Evolutionary conservation across 176 grass and related monocot species (phyloP), one percentile per base, ranked within the genome.

Genomic region (Bothriochloa decipiens): DNA sequence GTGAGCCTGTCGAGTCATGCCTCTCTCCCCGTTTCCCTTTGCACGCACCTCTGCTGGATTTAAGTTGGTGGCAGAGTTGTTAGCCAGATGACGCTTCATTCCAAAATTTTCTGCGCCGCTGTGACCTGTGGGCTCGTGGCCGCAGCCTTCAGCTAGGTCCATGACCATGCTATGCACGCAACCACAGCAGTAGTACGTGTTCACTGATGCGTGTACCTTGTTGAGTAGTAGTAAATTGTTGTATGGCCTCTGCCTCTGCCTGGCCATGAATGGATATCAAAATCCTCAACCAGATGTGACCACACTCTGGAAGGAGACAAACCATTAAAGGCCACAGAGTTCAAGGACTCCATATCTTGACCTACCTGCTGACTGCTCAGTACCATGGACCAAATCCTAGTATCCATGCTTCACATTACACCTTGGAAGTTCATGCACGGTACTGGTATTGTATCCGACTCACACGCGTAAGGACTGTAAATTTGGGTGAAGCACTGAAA

Each of bases 271-370:
- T 87, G 81, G 81, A 78, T 91, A 83, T 81, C 89, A 91, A 91
- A 87, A 91, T 87, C 85, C 81, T 84, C 85, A 84, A 84, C 76
- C 68, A 66, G 87, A 92, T 88, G 90, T 92, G 92, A 92, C 92
- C 58, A 85, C 68, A 90, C 92, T 87, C 77, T 85, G 86, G 32
- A n/a, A 61, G 79, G 72, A 80, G 77, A 91, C 89, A 94, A 91
- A 67, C 55, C 84, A 92, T 94, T 94, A 60, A 91, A 89, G 69
- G 65, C 81, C 77, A 82, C 86, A 76, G 64, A 89, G 74, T 91
- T 71, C 83, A 87, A 94, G 89, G 87, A 61, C 84, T 91, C 74
- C 63, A 70, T 69, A 78, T 70, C 80, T 76, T 89, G 70, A 86
- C 84, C 78, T 80, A 79, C 49, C 82, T 80, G 40, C 70, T 76